These are phyloP conservation scores for Basidioascus undulatus DNA, from an alignment of 768 basidiomycete genomes.

Conservation along the genomic window DNA sequence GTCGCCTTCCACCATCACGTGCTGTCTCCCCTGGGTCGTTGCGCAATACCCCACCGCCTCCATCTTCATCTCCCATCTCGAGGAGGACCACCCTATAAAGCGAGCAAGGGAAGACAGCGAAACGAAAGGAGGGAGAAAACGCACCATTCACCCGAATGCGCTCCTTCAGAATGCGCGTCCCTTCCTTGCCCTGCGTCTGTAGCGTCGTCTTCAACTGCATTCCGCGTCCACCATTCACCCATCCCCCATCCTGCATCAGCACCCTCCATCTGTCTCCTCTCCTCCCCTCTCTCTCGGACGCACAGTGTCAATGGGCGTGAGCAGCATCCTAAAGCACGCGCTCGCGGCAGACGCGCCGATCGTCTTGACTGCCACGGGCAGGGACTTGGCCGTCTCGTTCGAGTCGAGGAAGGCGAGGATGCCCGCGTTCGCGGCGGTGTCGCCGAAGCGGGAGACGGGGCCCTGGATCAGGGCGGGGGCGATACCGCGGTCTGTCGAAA, in stretches of 20 bases:
- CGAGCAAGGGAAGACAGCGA: no score
- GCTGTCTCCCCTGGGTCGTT: no score
- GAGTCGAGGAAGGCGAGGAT: conserved; percentile 63
- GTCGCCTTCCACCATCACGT: no score
- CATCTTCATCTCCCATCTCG: no score
- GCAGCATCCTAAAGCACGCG: conserved; percentile 65
- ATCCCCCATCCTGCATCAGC: neutral
- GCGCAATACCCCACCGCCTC: no score
- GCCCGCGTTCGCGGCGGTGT: conserved; percentile 83
- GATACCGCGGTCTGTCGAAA: no score
- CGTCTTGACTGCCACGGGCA: conserved; percentile 47
- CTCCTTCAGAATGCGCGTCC: conserved; percentile 36
- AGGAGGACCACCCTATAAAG: no score
- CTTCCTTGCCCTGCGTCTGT: conserved; percentile 64
- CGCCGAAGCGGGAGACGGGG: conserved; percentile 46
- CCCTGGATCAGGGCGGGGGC: conserved; percentile 17
- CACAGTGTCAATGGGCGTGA: conserved; percentile 82
- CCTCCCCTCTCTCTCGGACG: conserved; percentile 18
- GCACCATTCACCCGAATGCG: conserved; percentile 27
- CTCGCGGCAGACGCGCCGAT: conserved; percentile 53
- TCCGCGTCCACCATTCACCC: neutral
- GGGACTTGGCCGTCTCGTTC: conserved; percentile 39
- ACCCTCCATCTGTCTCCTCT: neutral
- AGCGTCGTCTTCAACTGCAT: conserved; percentile 42
- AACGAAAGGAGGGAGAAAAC: no score